phyloP scores from a whole-genome alignment of 306 rosid species.

The Comarum palustre region DNA sequence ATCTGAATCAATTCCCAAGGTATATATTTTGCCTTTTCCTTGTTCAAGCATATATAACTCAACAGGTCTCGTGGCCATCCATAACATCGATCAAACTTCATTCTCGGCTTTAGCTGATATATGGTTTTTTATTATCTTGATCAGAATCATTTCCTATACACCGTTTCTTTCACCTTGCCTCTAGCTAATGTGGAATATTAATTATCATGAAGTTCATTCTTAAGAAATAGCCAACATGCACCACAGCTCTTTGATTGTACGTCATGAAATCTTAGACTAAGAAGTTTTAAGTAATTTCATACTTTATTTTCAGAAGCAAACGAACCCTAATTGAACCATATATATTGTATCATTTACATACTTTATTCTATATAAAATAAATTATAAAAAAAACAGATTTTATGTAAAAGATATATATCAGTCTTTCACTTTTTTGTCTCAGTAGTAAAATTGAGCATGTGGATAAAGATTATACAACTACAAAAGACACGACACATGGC shows the following conservation, averaged over 20 bases:
- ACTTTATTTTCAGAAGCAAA: slow-evolving; percentile 26
- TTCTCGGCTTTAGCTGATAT: not conserved
- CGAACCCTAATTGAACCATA: too few species aligned
- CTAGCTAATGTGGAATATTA: slow-evolving; percentile 5
- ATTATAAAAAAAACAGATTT: too few species aligned
- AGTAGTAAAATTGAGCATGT: too few species aligned
- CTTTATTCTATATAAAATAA: not conserved
- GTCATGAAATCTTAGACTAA: slow-evolving; percentile 19
- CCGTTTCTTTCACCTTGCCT: slow-evolving; percentile 5
- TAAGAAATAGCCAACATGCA: slow-evolving; percentile 38
- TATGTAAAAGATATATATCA: too few species aligned
- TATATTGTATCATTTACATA: too few species aligned
- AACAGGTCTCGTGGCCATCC: not conserved
- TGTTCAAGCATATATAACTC: not conserved
- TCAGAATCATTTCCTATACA: not conserved
- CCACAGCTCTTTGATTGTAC: not conserved
- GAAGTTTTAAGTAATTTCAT: slow-evolving; percentile 10
- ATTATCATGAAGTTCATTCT: too few species aligned
- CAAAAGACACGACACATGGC: not conserved
- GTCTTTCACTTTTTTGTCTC: too few species aligned
- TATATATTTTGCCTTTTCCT: not conserved
- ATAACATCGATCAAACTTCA: not conserved
- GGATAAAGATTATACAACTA: too few species aligned
- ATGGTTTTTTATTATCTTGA: not conserved
- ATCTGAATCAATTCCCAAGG: slow-evolving; percentile 45